phyloP scores from a whole-genome alignment of 2,329 filamentous ascomycete species.

The Scedosporium dehoogii region DNA sequence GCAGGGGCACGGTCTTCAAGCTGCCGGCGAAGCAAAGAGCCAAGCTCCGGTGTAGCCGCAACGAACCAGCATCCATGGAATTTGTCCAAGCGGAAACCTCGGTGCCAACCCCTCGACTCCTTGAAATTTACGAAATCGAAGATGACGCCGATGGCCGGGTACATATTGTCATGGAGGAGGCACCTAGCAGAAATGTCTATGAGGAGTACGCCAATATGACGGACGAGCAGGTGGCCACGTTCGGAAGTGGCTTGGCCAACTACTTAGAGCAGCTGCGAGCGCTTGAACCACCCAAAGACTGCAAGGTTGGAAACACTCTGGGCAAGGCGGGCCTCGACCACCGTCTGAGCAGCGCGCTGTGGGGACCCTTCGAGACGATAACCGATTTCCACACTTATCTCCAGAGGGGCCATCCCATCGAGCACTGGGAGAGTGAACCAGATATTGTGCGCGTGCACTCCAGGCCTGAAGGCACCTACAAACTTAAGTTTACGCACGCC shows the following conservation, averaged over 20 bases:
- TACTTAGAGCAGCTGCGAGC: neutral
- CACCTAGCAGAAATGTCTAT: neutral
- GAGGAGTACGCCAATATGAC: neutral
- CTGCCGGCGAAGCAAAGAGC: neutral
- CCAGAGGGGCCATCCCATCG: neutral
- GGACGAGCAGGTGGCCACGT: neutral
- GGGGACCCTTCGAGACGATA: neutral
- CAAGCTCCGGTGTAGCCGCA: neutral
- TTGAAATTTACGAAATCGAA: neutral
- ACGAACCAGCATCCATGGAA: neutral
- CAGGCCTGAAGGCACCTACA: neutral
- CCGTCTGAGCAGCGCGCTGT: neutral
- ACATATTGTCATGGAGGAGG: neutral
- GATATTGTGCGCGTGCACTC: neutral
- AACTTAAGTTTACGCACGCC: neutral
- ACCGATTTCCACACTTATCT: neutral
- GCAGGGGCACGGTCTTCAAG: neutral
- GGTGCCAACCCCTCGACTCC: neutral
- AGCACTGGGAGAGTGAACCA: neutral
- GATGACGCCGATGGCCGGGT: neutral
- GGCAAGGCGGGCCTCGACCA: neutral
- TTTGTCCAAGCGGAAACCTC: neutral
- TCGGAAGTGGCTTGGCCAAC: neutral
- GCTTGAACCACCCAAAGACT: neutral
- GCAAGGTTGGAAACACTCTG: neutral